Base-by-base conservation (phyloP, 2,329 filamentous ascomycete species). In the Hortaea werneckii region DNA sequence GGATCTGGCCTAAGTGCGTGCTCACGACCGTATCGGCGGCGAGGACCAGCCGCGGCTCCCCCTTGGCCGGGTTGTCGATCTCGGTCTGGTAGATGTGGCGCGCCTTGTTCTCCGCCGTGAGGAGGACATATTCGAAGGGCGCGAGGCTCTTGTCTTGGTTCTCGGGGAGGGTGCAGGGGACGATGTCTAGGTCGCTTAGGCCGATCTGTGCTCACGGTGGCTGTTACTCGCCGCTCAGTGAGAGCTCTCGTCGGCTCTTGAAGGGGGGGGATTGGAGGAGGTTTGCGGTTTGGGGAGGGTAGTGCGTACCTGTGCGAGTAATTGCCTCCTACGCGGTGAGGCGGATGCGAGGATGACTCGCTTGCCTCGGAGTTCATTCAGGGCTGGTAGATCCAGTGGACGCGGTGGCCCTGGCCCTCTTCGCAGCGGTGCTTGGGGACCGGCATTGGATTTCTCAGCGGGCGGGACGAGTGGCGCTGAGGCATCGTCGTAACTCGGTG, bases 21-120 rank as follows among this genome's bases (percentile, higher is more conserved):
- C 92, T 85, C 50, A 98, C 86, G 46, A 98, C 75, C 0, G 92
- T 96, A 64, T 96, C 90, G 32, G 90, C 90, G 0, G 88, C 82
- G 48, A 96, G 82, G 47, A 96, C 87, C 11, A 96, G 74, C 5
- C 80, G 83, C 0, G 88, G 88, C 55, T 95, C 92, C 45, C 74
- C 78, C 47, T 71, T 67, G 20, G 2, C 20, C 45, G 68, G 63
- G 48, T 78, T 77, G 58, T 79, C 63, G 54, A 82, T 72, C 56
- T 80, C 76, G 37, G 69, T 62, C 29, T 65, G 62, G 65, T 84
- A 84, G 7, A 96, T 85, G 40, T 84, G 77, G 38, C 87, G 75
- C 42, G 83, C 85, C 67, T 98, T 98, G 56, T 83, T 78, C 20
- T 79, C 79, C 3, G 90, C 90, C 1, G 92, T 98, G 47, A 82